Evolutionary conservation across 139 green algal genomes (phyloP).

Genomic region (Chlorella sp.): DNA sequence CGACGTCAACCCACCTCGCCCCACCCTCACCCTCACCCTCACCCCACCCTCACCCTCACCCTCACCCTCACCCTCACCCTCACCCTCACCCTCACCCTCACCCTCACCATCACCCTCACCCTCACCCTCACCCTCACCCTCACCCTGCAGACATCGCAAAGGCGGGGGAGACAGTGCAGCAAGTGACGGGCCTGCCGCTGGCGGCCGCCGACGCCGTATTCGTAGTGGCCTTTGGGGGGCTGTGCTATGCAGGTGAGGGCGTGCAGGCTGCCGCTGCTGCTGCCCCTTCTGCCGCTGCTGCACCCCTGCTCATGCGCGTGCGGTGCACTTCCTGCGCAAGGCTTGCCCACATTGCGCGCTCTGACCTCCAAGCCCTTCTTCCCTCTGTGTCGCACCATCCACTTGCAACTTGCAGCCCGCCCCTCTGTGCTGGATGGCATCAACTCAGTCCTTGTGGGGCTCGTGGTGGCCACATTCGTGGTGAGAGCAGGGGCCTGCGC

Average conservation of each 20-base stretch:
- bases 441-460: slow-evolving; percentile 61
- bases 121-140: neutral
- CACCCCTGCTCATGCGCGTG: neutral
- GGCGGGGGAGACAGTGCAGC: slow-evolving; percentile 40
- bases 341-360: neutral
- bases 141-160: slow-evolving; percentile 57
- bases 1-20: too few relatives aligned
- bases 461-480: slow-evolving; percentile 60
- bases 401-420: slow-evolving; percentile 18
- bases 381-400: too few relatives aligned
- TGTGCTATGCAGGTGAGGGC: slow-evolving; percentile 63
- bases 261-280: neutral
- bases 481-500: neutral
- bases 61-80: too few relatives aligned
- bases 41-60: neutral
- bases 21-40: neutral
- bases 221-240: slow-evolving; percentile 45
- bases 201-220: slow-evolving; percentile 42
- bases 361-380: neutral
- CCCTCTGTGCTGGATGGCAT: slow-evolving; percentile 55
- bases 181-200: slow-evolving; percentile 23
- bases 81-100: neutral
- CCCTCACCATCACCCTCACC: too few relatives aligned
- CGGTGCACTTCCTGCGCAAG: neutral
- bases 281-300: neutral